phyloP scores from a whole-genome alignment of 2,329 filamentous ascomycete genomes.

The Emmonsiellopsis sp. region DNA sequence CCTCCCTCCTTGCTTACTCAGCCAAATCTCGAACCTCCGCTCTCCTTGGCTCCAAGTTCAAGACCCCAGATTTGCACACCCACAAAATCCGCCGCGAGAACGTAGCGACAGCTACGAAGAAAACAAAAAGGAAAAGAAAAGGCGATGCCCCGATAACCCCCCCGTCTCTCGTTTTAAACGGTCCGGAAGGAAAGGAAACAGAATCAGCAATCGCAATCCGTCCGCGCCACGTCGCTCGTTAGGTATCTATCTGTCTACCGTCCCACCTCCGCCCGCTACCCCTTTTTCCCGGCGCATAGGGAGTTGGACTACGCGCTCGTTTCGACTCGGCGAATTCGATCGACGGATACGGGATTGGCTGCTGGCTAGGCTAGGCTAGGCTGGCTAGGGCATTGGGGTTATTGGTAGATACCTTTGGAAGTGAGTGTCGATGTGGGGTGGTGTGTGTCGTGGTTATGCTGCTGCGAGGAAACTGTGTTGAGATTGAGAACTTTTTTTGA shows the following conservation, averaged over 20 bases:
- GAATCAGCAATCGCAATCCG: too few species aligned
- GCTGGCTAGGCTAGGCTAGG: too few species aligned
- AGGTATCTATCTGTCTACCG: too few species aligned
- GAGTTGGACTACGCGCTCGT: not conserved
- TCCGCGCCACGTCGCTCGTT: too few species aligned
- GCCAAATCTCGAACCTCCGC: not conserved
- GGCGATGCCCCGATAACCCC: not conserved
- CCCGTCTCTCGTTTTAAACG: not conserved
- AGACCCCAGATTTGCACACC: not conserved
- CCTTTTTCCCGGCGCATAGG: not conserved
- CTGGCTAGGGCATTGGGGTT: too few species aligned
- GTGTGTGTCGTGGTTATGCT: too few species aligned
- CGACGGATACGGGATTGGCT: too few species aligned
- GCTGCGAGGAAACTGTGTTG: too few species aligned
- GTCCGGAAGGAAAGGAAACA: not conserved
- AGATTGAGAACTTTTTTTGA: too few species aligned
- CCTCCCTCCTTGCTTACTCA: not conserved
- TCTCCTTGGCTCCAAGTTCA: too few species aligned
- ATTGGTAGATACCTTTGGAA: too few species aligned
- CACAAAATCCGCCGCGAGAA: not conserved
- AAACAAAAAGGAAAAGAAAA: not conserved
- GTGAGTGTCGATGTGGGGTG: too few species aligned
- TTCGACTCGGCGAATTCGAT: not conserved
- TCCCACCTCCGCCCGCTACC: not conserved
- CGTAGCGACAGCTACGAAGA: not conserved